Conservation (phyloP, 306 rosid species). For the Vachellia collinsii region DNA sequence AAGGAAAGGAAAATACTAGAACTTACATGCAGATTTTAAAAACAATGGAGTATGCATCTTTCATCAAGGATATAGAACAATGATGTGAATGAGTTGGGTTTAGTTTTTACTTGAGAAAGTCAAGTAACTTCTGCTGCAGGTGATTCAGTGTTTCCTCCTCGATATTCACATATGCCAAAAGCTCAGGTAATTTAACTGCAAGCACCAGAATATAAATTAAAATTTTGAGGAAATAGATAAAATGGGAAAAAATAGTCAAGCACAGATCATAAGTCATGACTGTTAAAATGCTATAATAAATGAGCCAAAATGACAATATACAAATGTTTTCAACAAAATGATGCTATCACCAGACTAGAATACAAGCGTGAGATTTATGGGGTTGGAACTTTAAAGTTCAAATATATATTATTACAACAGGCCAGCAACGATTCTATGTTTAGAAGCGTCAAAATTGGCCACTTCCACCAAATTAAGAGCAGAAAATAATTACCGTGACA, state of each 20-base stretch:
- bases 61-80: conserved; percentile 24
- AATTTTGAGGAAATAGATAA: background rate
- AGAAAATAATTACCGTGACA: conserved; percentile 12
- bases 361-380: conserved; percentile 2
- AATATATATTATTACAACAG: conserved; percentile 23
- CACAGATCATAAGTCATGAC: conserved; percentile 31
- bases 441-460: background rate
- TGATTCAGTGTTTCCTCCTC: conserved; percentile 84
- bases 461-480: conserved; percentile 28
- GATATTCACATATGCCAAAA: conserved; percentile 80
- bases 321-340: background rate
- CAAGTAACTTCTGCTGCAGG: conserved; percentile 78
- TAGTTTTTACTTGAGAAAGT: conserved; percentile 78
- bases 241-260: background rate
- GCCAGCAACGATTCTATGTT: conserved; percentile 15
- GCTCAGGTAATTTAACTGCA: conserved; percentile 96
- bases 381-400: background rate
- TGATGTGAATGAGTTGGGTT: conserved; percentile 27
- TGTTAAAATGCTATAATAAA: conserved; percentile 21
- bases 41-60: conserved; percentile 5
- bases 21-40: background rate
- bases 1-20: background rate
- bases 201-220: conserved; percentile 45
- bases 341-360: background rate
- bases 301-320: conserved; percentile 16